These are phyloP conservation scores for Fragaria vesca DNA, from an alignment of 306 rosid species.

Conservation along the genomic window DNA sequence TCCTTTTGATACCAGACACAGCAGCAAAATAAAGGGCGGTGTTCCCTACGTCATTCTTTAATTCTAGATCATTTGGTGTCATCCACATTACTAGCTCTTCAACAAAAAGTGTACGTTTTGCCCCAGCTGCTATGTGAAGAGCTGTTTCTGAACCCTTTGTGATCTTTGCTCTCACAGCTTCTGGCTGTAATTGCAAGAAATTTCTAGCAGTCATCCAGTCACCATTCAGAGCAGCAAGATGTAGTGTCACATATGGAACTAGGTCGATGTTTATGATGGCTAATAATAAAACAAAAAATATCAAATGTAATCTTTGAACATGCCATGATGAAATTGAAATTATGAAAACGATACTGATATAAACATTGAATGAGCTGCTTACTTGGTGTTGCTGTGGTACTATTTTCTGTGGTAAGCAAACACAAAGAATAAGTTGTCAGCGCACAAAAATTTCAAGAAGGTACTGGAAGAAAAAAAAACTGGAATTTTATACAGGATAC, in stretches of 20 bases:
- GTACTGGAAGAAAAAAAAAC: background rate
- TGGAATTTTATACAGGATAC: background rate
- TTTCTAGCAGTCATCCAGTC: constrained; percentile 7
- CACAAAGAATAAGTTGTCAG: background rate
- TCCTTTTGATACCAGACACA: constrained; percentile 12
- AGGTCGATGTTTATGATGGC: background rate
- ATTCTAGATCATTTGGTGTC: background rate
- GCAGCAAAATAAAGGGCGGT: constrained; percentile 16
- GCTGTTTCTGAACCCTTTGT: constrained; percentile 16
- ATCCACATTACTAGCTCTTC: background rate
- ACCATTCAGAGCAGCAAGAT: constrained; percentile 13
- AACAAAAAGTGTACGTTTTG: constrained; percentile 1
- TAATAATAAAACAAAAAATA: background rate
- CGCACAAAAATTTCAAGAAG: background rate
- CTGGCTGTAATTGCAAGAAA: background rate
- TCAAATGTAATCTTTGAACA: background rate
- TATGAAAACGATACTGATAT: background rate
- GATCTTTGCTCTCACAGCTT: constrained; percentile 11
- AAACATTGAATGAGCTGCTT: background rate
- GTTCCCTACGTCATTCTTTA: constrained; percentile 14
- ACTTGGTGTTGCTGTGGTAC: background rate
- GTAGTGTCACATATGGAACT: constrained; percentile 1
- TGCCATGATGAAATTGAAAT: background rate
- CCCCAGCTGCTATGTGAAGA: constrained; percentile 14
- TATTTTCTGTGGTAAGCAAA: background rate